Percentiles rank a stretch among this genome's conserved stretches.
Evolutionary conservation across 1,284 basidiomycete genomes (phyloP).

Genomic region (Stereum hirsutum): DNA sequence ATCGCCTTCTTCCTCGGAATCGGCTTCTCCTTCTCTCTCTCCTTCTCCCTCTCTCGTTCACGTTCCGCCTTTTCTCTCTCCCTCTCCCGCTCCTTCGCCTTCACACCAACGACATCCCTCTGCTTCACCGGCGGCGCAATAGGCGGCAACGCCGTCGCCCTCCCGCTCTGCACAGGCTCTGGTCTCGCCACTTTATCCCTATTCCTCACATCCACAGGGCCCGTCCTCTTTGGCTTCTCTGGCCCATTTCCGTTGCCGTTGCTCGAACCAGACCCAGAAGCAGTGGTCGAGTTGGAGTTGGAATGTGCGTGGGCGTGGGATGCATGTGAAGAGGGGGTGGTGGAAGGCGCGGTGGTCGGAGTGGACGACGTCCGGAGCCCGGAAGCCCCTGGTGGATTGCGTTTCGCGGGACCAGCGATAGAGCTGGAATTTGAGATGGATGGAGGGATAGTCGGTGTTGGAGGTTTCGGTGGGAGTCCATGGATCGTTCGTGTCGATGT

Average conservation of each 20-base stretch:
- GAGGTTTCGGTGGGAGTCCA: too few species aligned
- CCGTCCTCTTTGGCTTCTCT: constrained; percentile 15
- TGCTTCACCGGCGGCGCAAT: constrained; percentile 15
- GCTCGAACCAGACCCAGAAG: too few species aligned
- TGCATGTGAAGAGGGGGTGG: too few species aligned
- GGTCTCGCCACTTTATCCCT: too few species aligned
- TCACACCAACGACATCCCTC: constrained; percentile 16
- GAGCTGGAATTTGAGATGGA: constrained; percentile 2
- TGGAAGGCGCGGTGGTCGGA: too few species aligned
- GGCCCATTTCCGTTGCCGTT: too few species aligned
- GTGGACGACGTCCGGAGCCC: constrained; percentile 2
- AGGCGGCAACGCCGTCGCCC: constrained; percentile 15
- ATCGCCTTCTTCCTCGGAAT: background rate
- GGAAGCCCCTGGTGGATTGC: background rate
- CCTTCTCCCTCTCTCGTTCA: background rate
- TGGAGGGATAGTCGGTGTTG: background rate
- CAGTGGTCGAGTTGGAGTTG: too few species aligned
- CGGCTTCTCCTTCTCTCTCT: background rate
- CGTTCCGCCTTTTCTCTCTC: background rate
- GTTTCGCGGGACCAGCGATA: background rate
- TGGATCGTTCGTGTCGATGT: too few species aligned
- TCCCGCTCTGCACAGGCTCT: constrained; percentile 8
- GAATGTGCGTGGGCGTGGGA: too few species aligned
- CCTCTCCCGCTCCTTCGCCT: constrained; percentile 15
- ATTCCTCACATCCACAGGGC: constrained; percentile 5